A percentile compares a stretch with the other conserved stretches of the same genome.
These are phyloP conservation scores for Suillus decipiens DNA, from an alignment of 768 basidiomycete species.

Conservation along the genomic window DNA sequence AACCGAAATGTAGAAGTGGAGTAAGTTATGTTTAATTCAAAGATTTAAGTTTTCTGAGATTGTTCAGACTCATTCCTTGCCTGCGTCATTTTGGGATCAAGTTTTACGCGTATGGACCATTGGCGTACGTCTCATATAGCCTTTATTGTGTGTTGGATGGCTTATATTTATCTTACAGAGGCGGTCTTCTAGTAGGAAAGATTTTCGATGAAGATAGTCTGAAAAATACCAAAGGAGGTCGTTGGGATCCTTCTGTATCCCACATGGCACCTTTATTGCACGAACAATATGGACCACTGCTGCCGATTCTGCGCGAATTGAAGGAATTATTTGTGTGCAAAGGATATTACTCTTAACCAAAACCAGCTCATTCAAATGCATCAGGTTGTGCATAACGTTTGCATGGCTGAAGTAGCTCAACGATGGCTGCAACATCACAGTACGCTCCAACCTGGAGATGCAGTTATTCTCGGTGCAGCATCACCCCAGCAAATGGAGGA, in stretches of 20 bases:
- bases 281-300: constrained; percentile 16
- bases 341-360: background rate
- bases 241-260: constrained; percentile 21
- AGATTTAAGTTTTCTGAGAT: background rate
- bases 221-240: constrained; percentile 12
- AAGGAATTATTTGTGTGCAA: constrained; percentile 16
- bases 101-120: constrained; percentile 33
- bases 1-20: constrained; percentile 42
- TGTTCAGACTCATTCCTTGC: constrained; percentile 38
- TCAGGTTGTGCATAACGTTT: constrained; percentile 17
- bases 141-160: background rate
- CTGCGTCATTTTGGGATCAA: constrained; percentile 42
- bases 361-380: background rate
- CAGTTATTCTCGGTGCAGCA: constrained; percentile 41
- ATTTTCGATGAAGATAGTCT: constrained; percentile 18
- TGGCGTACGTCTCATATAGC: constrained; percentile 13
- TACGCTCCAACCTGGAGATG: constrained; percentile 21
- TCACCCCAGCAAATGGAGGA: constrained; percentile 38
- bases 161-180: constrained; percentile 2
- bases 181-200: constrained; percentile 18
- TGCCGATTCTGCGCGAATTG: constrained; percentile 16
- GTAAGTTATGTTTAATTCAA: constrained; percentile 2
- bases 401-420: constrained; percentile 15
- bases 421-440: constrained; percentile 25
- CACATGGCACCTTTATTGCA: constrained; percentile 14